Evolutionary conservation across 2,329 filamentous ascomycete genomes (phyloP), one percentile per base, ranked within the genome.

Genomic region (Colletotrichum gloeosporioides): DNA sequence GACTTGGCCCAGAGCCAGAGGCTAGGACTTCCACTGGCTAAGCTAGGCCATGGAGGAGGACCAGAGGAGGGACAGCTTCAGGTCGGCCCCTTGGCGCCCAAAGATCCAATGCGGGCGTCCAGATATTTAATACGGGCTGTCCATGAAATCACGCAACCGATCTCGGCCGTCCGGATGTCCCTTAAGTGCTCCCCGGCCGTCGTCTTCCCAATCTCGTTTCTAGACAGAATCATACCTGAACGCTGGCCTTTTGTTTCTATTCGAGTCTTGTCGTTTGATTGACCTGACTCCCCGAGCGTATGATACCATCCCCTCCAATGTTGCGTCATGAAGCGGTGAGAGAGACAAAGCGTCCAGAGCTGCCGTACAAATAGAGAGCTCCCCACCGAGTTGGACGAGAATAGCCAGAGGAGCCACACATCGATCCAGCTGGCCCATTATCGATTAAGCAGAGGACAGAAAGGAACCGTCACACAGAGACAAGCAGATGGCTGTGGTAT

Each of bases 321-420:
- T 78, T 71, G 72, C 77, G 77, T 77, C 77, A 78, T 77, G 67
- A 71, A 77, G 69, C 69, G 74, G 73, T 75, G 75, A 75, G 66
- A 55, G n/a, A 67, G 39, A 71, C 75, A 57, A 75, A 71, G 67
- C 53, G 34, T 64, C 44, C 59, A 61, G 29, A 71, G 61, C 57
- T 16, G 16, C 73, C 34, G 57, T 76, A 76, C 70, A 73, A 73
- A 75, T 75, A 73, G 31, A 53, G 22, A 68, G 69, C 69, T 68
- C 34, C 34, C 73, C 57, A 73, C 63, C 69, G 15, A 32, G 10
- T 8, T 34, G 36, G 10, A 59, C 55, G 10, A 70, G 27, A 66
- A 66, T 66, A 69, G 55, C 62, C 36, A 36, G 12, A 25, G 34
- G 49, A 34, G 64, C 31, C 49, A 75, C 63, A 29, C 34, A 18